Conservation (phyloP, 2,329 filamentous ascomycete genomes). For the Pseudocercospora ulei region DNA sequence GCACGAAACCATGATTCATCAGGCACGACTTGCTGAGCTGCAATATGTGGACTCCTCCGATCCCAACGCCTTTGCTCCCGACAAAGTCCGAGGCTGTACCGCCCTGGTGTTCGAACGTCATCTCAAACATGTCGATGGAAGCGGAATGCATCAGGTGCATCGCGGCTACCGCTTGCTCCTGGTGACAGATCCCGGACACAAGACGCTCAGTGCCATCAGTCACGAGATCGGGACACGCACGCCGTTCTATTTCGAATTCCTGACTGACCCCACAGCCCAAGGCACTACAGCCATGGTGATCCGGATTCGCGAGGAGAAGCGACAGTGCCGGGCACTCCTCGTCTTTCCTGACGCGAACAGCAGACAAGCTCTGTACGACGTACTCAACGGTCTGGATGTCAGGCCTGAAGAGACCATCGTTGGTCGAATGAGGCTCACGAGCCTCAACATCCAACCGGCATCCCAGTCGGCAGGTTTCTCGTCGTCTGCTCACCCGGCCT, state of each 20-base stretch:
- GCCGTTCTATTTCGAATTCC: slow-evolving; percentile 68
- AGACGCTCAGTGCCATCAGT: slow-evolving; percentile 66
- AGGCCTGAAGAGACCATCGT: slow-evolving; percentile 59
- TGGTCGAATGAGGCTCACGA: slow-evolving; percentile 57
- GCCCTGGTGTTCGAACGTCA: slow-evolving; percentile 66
- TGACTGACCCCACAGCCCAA: slow-evolving; percentile 46
- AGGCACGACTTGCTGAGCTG: slow-evolving; percentile 60
- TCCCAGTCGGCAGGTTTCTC: slow-evolving; percentile 41
- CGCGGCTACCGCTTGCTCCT: slow-evolving; percentile 69
- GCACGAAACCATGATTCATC: slow-evolving; percentile 62
- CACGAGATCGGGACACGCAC: slow-evolving; percentile 56
- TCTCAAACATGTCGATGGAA: slow-evolving; percentile 59
- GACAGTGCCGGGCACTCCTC: slow-evolving; percentile 62
- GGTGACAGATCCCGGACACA: slow-evolving; percentile 65
- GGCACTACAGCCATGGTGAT: slow-evolving; percentile 63
- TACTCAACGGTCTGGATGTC: slow-evolving; percentile 63
- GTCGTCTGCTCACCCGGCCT: slow-evolving; percentile 35
- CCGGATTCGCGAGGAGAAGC: slow-evolving; percentile 56
- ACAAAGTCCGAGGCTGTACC: slow-evolving; percentile 61
- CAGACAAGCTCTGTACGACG: slow-evolving; percentile 59
- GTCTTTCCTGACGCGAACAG: slow-evolving; percentile 67
- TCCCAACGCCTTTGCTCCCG: slow-evolving; percentile 63
- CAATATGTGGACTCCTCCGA: slow-evolving; percentile 72
- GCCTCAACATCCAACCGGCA: slow-evolving; percentile 54
- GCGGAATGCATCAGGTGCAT: slow-evolving; percentile 62